phyloP scores from a whole-genome alignment of 176 grass and related monocot genomes.

The Triticum dicoccoides region DNA sequence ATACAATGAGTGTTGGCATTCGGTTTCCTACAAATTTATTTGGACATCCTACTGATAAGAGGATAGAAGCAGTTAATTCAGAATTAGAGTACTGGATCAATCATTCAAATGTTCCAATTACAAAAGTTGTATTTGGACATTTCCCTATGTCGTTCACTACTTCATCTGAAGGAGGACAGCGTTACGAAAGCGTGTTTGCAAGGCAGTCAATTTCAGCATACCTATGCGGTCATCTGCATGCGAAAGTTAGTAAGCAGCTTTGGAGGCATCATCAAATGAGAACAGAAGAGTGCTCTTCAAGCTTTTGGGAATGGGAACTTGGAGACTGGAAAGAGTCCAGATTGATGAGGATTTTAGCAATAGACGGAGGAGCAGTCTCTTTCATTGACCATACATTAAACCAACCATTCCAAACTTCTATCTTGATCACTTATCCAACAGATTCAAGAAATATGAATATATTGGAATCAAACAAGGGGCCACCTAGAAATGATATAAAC shows the following conservation, averaged over 20 bases:
- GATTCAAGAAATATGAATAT: constrained; percentile 90
- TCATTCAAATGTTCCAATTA: constrained; percentile 44
- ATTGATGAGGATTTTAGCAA: constrained; percentile 79
- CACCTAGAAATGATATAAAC: constrained; percentile 83
- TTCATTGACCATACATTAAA: constrained; percentile 59
- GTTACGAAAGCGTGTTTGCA: constrained; percentile 66
- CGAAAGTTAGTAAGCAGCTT: constrained; percentile 62
- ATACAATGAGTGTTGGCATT: constrained; percentile 74
- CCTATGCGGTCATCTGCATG: constrained; percentile 85
- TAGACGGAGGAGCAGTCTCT: constrained; percentile 72
- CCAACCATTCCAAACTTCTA: constrained; percentile 41
- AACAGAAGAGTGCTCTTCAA: constrained; percentile 31
- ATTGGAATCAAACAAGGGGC: constrained; percentile 33
- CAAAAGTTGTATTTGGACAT: constrained; percentile 79
- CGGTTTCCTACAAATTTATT: constrained; percentile 86
- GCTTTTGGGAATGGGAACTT: constrained; percentile 97
- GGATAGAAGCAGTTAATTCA: constrained; percentile 52
- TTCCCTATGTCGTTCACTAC: constrained; percentile 86
- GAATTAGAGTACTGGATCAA: constrained; percentile 59
- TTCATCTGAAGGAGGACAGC: constrained; percentile 47
- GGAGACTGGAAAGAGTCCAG: constrained; percentile 94
- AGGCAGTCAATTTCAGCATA: constrained; percentile 66
- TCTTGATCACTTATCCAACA: constrained; percentile 76
- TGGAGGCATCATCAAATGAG: constrained; percentile 64
- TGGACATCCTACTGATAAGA: constrained; percentile 72